Percentiles rank a stretch among this genome's conserved stretches.
Evolutionary conservation across 116 monocot genomes (phyloP).

Genomic region (Zostera marina): DNA sequence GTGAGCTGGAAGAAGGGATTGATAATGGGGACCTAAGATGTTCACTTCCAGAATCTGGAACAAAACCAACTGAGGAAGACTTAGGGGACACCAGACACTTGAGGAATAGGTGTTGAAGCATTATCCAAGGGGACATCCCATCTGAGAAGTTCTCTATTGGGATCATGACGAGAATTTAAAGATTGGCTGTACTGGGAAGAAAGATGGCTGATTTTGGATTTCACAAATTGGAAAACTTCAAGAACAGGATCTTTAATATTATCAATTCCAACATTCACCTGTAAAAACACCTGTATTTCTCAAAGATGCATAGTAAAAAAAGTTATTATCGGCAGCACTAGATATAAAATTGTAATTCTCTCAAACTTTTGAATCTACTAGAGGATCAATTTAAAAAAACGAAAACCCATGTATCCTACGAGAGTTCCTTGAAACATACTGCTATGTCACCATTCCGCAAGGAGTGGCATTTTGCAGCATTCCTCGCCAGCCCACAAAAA

Average conservation of each 20-base stretch:
- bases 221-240: slow-evolving; percentile 95
- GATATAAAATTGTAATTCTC: background rate
- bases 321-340: background rate
- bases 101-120: too few relatives aligned
- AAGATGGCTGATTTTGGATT: slow-evolving; percentile 14
- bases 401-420: background rate
- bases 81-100: slow-evolving; percentile 9
- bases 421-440: slow-evolving; percentile 24
- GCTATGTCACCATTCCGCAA: slow-evolving; percentile 81
- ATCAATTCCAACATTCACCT: slow-evolving; percentile 66
- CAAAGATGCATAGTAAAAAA: slow-evolving; percentile 29
- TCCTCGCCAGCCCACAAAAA: slow-evolving; percentile 73
- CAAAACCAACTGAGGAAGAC: slow-evolving; percentile 36
- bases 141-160: slow-evolving; percentile 60
- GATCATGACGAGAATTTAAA: slow-evolving; percentile 34
- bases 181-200: slow-evolving; percentile 10
- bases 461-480: slow-evolving; percentile 48
- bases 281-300: slow-evolving; percentile 94
- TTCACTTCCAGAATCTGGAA: slow-evolving; percentile 20
- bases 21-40: slow-evolving; percentile 76
- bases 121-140: slow-evolving; percentile 89
- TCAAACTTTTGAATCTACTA: too few relatives aligned
- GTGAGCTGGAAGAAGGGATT: slow-evolving; percentile 38
- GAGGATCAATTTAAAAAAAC: background rate
- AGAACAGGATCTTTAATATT: slow-evolving; percentile 59